Evolutionary conservation across 441 rosid species (phyloP), one percentile per base, ranked within the genome.

Genomic region (Kokia cookei): DNA sequence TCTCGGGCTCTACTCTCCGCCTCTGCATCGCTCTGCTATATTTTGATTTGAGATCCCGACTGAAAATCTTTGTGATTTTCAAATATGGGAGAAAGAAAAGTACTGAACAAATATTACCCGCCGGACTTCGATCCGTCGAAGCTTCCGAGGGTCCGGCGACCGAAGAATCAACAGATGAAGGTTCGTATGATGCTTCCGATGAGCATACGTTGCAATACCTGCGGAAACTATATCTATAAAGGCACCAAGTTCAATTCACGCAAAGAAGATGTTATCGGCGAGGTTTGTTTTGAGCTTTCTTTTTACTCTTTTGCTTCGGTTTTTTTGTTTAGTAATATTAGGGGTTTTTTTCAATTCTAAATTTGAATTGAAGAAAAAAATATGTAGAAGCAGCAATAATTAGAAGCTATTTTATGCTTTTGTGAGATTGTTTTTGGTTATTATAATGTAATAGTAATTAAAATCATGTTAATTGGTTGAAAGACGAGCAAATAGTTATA

Each of bases 51-150:
- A n/a, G 37, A 32, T 32, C 37, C 14, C 5, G 51, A 58, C 3
- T 2, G 29, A 19, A 42, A 17, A 15, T 37, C 4, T 19, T 19
- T 19, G n/a, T 29, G 42, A 42, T 12, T 29, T 40, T 40, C 32
- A 27, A 75, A 74, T 17, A 94, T 93, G 99, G 98, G 99, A 88
- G 98, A 93, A 50, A 79, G 98, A 24, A 94, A 94, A 79, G 99
- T 90, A n/a, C 76, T 91, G 14, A 94, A 93, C 74, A 91, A 93
- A 79, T 91, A 91, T 63, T 95, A 93, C 51, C 98, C 98, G 6
- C 98, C 98, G 72, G 98, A 93, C 67, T 94, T 94, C 73, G 93
- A 94, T 51, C 99, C 99, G 7, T 65, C 91, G 58, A 93, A 90
- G 88, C 84, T 94, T 50, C 96, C 92, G 0, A 82, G 97, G 82